Base-by-base conservation (phyloP, 2,329 filamentous ascomycete genomes). In the Nectriaceae sp. region DNA sequence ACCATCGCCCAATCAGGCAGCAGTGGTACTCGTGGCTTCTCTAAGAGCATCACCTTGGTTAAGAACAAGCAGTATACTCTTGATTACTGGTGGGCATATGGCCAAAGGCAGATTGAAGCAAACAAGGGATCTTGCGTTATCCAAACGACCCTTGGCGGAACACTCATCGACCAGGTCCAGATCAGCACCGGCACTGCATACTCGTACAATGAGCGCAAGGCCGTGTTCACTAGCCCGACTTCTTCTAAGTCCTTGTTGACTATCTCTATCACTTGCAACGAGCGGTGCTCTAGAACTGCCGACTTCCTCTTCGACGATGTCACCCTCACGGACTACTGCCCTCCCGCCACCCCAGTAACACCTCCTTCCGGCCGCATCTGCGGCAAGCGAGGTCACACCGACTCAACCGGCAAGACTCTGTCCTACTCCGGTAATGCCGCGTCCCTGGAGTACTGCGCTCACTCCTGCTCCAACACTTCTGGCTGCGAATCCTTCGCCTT, bases 41-140 rank as follows among this genome's bases (percentile, higher is more conserved):
- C 33, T n/a, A 36, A 36, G 33, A 36, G 11, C 33, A 36, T 36
- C 33, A 36, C 33, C 33, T 16, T 36, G 16, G 11, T 18, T n/a
- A 36, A 36, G 33, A 16, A 36, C n/a, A 36, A 36, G 33, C 33
- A 36, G 33, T 36, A 36, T n/a, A 36, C 33, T 36, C 33, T 36
- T n/a, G 33, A 36, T 16, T 36, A 36, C 33, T 36, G 33, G 33
- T 36, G 33, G 33, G 33, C 33, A 6, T 36, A n/a, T 18, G 33
- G 33, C n/a, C 33, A 11, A 16, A 36, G 33, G 33, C 33, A 36
- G 33, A 36, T 36, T 36, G 33, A 36, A 16, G 33, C 33, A 10
- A 10, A 36, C 8, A 36, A 18, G 8, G 8, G n/a, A 6, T 31
- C 26, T 31, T 36, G 33, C 16, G 8, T 36, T n/a, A 36, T 36